A percentile compares a stretch with the other conserved stretches of the same genome.
Conservation (phyloP, 2,329 filamentous ascomycete species). For the Lithohypha guttulata region DNA sequence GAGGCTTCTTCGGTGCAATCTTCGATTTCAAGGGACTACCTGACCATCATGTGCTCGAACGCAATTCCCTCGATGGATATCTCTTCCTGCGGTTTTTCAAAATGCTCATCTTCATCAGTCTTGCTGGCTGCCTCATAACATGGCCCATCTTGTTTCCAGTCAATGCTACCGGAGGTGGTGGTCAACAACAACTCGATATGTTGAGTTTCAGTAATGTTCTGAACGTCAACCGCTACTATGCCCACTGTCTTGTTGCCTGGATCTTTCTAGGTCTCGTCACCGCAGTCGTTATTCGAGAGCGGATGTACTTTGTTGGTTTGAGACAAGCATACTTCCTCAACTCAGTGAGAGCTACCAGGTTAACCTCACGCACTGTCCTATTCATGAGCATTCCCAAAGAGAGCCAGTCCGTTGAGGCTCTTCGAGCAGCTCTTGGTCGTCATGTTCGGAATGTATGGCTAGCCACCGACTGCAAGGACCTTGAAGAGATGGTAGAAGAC, state of each 20-base stretch:
- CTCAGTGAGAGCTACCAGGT: slow-evolving; percentile 67
- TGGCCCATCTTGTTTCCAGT: slow-evolving; percentile 85
- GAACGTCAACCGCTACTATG: slow-evolving; percentile 58
- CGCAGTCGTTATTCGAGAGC: slow-evolving; percentile 75
- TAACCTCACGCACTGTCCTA: slow-evolving; percentile 80
- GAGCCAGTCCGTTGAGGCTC: slow-evolving; percentile 62
- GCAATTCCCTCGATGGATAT: slow-evolving; percentile 84
- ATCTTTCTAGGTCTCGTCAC: slow-evolving; percentile 77
- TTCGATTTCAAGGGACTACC: slow-evolving; percentile 41
- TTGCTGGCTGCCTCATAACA: slow-evolving; percentile 71
- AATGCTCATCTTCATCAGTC: slow-evolving; percentile 63
- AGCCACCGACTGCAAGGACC: slow-evolving; percentile 60
- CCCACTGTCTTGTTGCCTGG: slow-evolving; percentile 66
- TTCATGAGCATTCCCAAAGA: slow-evolving; percentile 72
- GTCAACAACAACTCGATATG: slow-evolving; percentile 57
- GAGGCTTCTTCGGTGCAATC: slow-evolving; percentile 16
- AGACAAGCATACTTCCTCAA: slow-evolving; percentile 85
- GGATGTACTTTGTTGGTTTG: slow-evolving; percentile 80
- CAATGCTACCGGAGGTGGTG: slow-evolving; percentile 69
- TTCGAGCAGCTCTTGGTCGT: slow-evolving; percentile 66
- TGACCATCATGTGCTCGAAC: slow-evolving; percentile 75
- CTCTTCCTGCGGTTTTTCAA: slow-evolving; percentile 83
- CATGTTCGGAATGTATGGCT: slow-evolving; percentile 79
- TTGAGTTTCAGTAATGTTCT: slow-evolving; percentile 70
- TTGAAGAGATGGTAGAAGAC: slow-evolving; percentile 68